Evolutionary conservation across 805 yeast species (phyloP).

Genomic region (Cyberlindnera euphorbiae): DNA sequence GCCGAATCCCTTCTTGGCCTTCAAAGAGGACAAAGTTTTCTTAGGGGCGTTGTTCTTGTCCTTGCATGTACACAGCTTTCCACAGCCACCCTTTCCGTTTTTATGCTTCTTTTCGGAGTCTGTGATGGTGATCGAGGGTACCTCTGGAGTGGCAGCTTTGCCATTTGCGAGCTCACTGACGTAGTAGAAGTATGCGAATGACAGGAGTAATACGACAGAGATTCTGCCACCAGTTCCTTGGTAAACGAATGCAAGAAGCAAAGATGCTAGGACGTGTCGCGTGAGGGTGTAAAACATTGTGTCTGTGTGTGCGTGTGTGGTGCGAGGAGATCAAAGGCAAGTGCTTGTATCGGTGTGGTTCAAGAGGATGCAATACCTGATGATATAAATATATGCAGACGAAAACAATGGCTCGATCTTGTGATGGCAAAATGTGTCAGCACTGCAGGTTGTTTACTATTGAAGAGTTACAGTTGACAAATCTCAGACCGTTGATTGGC

Average conservation of each 20-base stretch:
- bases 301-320: not conserved
- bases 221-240: conserved; percentile 34
- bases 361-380: no score
- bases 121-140: no score
- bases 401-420: no score
- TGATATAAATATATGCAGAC: no score
- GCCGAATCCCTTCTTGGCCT: conserved; percentile 20
- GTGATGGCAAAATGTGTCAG: not conserved
- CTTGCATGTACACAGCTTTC: conserved; percentile 29
- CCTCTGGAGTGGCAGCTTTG: no score
- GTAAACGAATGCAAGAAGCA: conserved; percentile 13
- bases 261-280: conserved; percentile 4
- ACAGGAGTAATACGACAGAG: conserved; percentile 28
- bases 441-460: no score
- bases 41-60: conserved; percentile 20
- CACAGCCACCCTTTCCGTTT: conserved; percentile 28
- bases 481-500: conserved; percentile 6
- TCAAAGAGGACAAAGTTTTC: conserved; percentile 24
- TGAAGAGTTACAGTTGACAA: conserved; percentile 1
- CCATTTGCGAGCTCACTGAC: conserved; percentile 12
- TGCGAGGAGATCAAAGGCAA: not conserved
- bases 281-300: not conserved
- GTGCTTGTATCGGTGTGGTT: no score
- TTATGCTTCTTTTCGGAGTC: conserved; percentile 21
- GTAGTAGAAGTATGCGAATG: conserved; percentile 24